Conservation (phyloP, 2,329 filamentous ascomycete genomes). For the Cladosporium sp. region DNA sequence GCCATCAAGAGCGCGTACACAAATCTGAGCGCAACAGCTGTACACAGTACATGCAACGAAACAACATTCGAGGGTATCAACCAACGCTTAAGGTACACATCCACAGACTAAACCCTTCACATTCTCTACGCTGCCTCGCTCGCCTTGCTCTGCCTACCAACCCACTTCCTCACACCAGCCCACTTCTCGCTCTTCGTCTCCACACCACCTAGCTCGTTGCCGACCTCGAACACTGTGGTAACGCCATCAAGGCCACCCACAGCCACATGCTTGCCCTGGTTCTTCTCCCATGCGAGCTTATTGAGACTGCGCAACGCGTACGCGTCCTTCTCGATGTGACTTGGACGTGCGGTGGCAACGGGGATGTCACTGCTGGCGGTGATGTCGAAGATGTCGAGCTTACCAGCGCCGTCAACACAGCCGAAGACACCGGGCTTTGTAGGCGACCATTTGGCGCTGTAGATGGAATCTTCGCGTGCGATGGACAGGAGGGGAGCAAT, state of each 20-base stretch:
- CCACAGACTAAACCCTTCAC: neutral
- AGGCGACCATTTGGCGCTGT: constrained; percentile 94
- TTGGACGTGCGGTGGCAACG: constrained; percentile 65
- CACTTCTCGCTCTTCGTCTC: constrained; percentile 85
- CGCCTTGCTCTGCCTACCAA: constrained; percentile 52
- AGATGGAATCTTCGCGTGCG: constrained; percentile 91
- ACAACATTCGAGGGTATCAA: constrained; percentile 3
- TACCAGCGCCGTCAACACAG: constrained; percentile 88
- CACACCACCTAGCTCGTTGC: constrained; percentile 76
- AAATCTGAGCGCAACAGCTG: no score
- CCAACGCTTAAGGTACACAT: neutral
- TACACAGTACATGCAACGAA: no score
- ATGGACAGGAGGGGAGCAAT: constrained; percentile 76
- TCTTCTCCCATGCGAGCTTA: constrained; percentile 90
- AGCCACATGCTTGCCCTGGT: constrained; percentile 81
- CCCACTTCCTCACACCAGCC: constrained; percentile 86
- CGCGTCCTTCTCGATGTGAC: constrained; percentile 35
- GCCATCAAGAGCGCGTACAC: no score
- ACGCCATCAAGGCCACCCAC: constrained; percentile 90
- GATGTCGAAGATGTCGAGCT: constrained; percentile 92
- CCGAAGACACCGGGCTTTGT: constrained; percentile 93
- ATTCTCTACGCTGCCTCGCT: neutral
- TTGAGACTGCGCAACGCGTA: constrained; percentile 73
- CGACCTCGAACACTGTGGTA: constrained; percentile 90
- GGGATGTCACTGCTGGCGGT: constrained; percentile 91